Evolutionary conservation across 441 rosid genomes (phyloP).

Genomic region (Adansonia grandidieri): DNA sequence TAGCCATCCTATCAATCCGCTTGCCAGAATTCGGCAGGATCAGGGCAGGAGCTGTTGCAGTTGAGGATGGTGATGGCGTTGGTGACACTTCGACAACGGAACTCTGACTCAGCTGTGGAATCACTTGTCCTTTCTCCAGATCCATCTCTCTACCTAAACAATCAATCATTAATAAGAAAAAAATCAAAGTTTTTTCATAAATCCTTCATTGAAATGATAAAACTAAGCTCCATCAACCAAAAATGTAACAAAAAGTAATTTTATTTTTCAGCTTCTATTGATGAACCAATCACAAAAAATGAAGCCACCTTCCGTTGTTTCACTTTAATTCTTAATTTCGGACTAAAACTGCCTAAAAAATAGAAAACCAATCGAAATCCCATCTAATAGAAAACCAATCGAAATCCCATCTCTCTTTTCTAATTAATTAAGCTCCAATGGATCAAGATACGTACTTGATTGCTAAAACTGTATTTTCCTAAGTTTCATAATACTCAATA

Average conservation of each 20-base stretch:
- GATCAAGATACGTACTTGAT: conserved; percentile 6
- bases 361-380: too few species aligned
- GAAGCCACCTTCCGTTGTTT: neutral
- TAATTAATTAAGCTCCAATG: neutral
- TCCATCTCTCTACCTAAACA: conserved; percentile 62
- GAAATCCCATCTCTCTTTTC: neutral
- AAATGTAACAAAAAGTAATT: neutral
- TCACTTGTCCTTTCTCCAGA: conserved; percentile 2
- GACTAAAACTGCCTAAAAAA: neutral
- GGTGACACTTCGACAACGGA: neutral
- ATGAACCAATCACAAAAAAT: neutral
- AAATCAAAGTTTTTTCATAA: conserved; percentile 12
- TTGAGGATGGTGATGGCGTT: neutral
- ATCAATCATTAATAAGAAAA: neutral
- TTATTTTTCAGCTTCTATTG: neutral
- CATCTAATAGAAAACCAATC: neutral
- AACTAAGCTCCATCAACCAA: neutral
- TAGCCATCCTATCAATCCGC: neutral
- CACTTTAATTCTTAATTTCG: neutral
- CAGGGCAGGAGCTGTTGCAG: neutral
- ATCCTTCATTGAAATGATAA: conserved; percentile 21
- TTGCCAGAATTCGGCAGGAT: neutral
- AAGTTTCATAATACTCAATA: neutral
- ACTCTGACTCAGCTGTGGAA: neutral
- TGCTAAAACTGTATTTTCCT: neutral